Conservation (phyloP, 345 rosid genomes). For the Gossypium bickii region DNA sequence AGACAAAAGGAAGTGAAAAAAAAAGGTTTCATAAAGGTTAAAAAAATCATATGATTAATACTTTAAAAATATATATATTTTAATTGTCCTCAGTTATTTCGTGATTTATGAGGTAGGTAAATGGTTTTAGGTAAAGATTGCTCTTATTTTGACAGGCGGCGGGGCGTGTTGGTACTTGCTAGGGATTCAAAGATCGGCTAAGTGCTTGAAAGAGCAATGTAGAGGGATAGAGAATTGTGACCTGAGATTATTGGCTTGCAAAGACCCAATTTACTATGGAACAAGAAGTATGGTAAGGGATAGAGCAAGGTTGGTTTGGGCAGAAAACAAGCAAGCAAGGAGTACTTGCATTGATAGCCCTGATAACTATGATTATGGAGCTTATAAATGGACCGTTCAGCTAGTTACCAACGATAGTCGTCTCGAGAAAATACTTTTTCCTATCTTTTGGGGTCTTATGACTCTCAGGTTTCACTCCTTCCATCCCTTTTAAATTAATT, state of each 20-base stretch:
- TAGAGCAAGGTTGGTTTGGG: conserved; percentile 54
- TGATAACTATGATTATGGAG: conserved; percentile 70
- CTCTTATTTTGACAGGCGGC: conserved; percentile 50
- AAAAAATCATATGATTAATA: not conserved
- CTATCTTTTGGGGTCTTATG: conserved; percentile 97
- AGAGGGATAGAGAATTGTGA: conserved; percentile 42
- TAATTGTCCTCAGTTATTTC: not conserved
- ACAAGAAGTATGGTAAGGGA: conserved; percentile 45
- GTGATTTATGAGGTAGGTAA: not conserved
- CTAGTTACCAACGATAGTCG: conserved; percentile 69
- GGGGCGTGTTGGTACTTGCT: conserved; percentile 96
- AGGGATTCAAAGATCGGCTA: conserved; percentile 80
- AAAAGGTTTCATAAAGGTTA: not conserved
- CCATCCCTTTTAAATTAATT: not conserved
- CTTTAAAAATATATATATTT: not conserved
- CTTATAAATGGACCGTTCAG: conserved; percentile 90
- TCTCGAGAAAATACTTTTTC: conserved; percentile 84
- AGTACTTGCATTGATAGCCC: conserved; percentile 48
- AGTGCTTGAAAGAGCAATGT: conserved; percentile 79
- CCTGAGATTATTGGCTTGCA: conserved; percentile 53
- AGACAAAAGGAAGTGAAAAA: not conserved
- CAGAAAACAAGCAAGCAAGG: conserved; percentile 48
- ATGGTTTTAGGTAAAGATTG: not conserved
- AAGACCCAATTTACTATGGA: conserved; percentile 74
- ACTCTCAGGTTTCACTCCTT: conserved; percentile 59